A percentile compares a stretch with the other conserved stretches of the same genome.
Conservation (phyloP, 2,329 filamentous ascomycete genomes). For the Claviceps humidiphila region DNA sequence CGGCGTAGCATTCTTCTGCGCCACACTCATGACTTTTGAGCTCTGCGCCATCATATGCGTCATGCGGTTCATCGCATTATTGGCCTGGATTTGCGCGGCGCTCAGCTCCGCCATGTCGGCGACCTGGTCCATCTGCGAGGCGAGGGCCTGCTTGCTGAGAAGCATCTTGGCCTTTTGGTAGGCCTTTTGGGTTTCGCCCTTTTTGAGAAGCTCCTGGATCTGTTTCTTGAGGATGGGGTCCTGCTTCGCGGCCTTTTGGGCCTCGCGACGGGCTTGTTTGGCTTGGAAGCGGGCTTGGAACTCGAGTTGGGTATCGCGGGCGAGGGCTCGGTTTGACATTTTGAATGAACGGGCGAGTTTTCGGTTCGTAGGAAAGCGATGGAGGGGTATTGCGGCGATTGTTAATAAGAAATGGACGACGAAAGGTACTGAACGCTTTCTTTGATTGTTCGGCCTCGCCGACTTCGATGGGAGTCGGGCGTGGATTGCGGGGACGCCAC, state of each 20-base stretch:
- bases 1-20: conserved; percentile 45
- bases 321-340: conserved; percentile 47
- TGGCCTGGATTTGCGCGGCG: conserved; percentile 48
- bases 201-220: conserved; percentile 49
- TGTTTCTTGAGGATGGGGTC: conserved; percentile 49
- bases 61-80: conserved; percentile 53
- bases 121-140: conserved; percentile 50
- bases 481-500: conserved; percentile 7
- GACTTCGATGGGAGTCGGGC: background rate
- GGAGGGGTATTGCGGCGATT: no score
- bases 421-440: background rate
- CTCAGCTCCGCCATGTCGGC: conserved; percentile 51
- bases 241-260: conserved; percentile 47
- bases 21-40: conserved; percentile 42
- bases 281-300: conserved; percentile 51
- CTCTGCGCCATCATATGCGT: conserved; percentile 50
- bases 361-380: no score
- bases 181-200: conserved; percentile 49
- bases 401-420: no score
- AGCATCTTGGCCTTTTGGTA: conserved; percentile 52
- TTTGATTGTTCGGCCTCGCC: background rate
- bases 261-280: conserved; percentile 48
- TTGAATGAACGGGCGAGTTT: conserved; percentile 9
- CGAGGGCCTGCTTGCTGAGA: conserved; percentile 47
- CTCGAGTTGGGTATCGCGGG: conserved; percentile 49